These are phyloP conservation scores for Funneliformis mosseae DNA, from an alignment of 192 early-diverging fungal genomes.

Conservation along the genomic window DNA sequence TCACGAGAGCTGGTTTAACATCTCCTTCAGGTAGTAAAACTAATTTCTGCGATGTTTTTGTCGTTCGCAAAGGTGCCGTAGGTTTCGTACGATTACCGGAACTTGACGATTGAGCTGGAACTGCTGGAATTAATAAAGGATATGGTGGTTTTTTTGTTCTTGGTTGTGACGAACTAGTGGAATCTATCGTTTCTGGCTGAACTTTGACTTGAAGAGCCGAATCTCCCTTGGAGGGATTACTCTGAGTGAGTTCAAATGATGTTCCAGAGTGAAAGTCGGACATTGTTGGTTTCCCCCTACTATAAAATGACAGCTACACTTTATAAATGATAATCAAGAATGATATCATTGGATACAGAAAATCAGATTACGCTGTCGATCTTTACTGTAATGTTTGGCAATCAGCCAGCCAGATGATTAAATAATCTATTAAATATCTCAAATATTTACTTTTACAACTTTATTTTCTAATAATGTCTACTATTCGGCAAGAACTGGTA, in stretches of 20 bases:
- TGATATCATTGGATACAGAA: neutral
- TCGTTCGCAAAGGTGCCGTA: slow-evolving; percentile 74
- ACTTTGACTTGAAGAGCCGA: neutral
- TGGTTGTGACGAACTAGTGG: neutral
- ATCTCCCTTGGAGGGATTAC: neutral
- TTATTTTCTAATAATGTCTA: slow-evolving; percentile 35
- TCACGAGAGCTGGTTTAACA: slow-evolving; percentile 36
- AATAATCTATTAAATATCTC: neutral
- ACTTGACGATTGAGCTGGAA: neutral
- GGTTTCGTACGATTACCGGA: neutral
- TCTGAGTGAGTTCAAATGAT: neutral
- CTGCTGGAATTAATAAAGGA: neutral
- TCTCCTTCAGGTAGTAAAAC: slow-evolving; percentile 72
- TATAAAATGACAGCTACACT: neutral
- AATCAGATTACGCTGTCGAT: no score
- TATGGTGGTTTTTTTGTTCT: neutral
- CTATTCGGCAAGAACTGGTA: slow-evolving; percentile 71
- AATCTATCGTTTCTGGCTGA: neutral
- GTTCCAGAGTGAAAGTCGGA: neutral
- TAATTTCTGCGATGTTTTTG: slow-evolving; percentile 89
- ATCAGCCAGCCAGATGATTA: no score
- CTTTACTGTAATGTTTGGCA: no score
- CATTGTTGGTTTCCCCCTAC: neutral
- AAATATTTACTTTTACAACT: neutral
- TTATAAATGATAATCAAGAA: neutral